phyloP scores from a whole-genome alignment of 2,329 filamentous ascomycete genomes.

The Metarhizium guizhouense region DNA sequence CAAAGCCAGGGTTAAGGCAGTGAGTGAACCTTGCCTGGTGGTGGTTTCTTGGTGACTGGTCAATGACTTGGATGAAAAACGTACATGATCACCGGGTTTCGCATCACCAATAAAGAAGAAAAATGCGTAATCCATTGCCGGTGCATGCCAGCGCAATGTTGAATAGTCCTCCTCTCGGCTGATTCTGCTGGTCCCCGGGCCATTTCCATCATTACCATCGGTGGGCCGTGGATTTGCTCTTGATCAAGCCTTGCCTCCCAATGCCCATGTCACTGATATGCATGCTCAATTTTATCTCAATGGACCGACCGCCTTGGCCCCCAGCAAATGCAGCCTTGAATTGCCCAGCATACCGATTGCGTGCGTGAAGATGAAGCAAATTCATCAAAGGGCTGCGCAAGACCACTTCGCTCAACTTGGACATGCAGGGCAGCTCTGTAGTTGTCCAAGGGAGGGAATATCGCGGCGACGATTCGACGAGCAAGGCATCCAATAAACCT shows the following conservation, averaged over 20 bases:
- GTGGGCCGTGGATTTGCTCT: too few relatives aligned
- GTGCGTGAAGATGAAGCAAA: background rate
- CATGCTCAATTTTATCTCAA: background rate
- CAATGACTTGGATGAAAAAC: too few relatives aligned
- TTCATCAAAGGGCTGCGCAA: background rate
- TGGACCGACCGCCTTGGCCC: background rate
- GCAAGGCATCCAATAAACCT: background rate
- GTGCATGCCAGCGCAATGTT: background rate
- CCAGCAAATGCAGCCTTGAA: background rate
- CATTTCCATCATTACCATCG: too few relatives aligned
- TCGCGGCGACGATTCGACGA: background rate
- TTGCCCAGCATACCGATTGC: background rate
- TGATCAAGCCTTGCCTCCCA: background rate
- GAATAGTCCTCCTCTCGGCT: too few relatives aligned
- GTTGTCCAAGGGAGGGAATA: background rate
- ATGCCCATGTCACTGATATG: background rate
- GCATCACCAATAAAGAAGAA: background rate
- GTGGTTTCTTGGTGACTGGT: too few relatives aligned
- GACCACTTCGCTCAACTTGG: background rate
- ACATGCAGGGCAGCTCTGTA: background rate
- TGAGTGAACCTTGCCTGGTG: too few relatives aligned
- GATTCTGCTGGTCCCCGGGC: too few relatives aligned
- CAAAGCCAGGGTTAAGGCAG: too few relatives aligned
- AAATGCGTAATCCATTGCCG: background rate
- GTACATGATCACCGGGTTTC: too few relatives aligned